Evolutionary conservation across 345 rosid species (phyloP).

Genomic region (Physaria fendleri): DNA sequence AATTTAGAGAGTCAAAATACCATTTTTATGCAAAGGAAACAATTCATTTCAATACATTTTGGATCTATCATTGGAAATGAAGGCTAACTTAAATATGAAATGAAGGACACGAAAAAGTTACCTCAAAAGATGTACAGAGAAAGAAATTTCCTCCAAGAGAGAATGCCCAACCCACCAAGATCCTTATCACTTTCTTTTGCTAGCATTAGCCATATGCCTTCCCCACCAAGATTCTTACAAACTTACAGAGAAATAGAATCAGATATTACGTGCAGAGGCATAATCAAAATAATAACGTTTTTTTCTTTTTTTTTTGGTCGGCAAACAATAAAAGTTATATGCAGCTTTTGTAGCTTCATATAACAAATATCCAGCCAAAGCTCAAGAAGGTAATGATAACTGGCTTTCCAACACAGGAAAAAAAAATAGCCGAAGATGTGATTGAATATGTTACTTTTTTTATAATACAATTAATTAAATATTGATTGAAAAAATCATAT

Average conservation of each 20-base stretch:
- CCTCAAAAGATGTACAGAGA: conserved; percentile 84
- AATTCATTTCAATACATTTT: too few species aligned
- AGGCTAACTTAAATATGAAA: too few species aligned
- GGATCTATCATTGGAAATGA: too few species aligned
- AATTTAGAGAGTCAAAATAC: too few species aligned
- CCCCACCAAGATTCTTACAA: conserved; percentile 54
- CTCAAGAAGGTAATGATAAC: conserved; percentile 37
- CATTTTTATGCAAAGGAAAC: too few species aligned
- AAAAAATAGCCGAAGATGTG: too few species aligned
- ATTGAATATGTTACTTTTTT: too few species aligned
- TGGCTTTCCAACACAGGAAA: conserved; percentile 92
- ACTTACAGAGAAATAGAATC: not conserved
- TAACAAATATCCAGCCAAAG: not conserved
- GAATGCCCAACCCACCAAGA: conserved; percentile 78
- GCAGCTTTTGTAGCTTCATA: not conserved
- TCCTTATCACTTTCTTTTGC: conserved; percentile 83
- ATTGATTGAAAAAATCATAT: too few species aligned
- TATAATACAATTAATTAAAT: too few species aligned
- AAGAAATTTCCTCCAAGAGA: conserved; percentile 86
- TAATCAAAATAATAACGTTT: too few species aligned
- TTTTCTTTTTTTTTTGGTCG: too few species aligned
- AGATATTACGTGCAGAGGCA: conserved; percentile 1
- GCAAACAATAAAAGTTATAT: too few species aligned
- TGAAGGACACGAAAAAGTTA: conserved; percentile 22
- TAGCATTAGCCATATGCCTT: conserved; percentile 88